Percentiles rank a stretch among this genome's conserved stretches.
phyloP scores from a whole-genome alignment of 805 yeast species.

The Kurtzmaniella fragi region DNA sequence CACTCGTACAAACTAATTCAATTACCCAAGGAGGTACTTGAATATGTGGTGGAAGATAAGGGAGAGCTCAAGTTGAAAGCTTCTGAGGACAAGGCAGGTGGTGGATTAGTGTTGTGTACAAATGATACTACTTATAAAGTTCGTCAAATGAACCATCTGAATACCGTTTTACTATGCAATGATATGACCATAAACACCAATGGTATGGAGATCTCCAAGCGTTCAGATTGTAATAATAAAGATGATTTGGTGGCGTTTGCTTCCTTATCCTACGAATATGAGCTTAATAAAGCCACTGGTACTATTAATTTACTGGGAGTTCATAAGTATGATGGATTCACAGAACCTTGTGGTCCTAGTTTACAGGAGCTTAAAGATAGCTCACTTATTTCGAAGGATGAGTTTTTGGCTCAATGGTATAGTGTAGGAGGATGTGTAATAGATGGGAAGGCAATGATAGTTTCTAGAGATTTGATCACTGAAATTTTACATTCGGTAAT shows the following conservation, averaged over 20 bases:
- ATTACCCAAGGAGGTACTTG: conserved; percentile 45
- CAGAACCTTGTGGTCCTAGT: conserved; percentile 7
- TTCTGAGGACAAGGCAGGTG: conserved; percentile 26
- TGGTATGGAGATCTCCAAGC: neutral
- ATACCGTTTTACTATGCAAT: conserved; percentile 59
- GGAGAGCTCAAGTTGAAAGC: conserved; percentile 34
- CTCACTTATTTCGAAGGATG: conserved; percentile 51
- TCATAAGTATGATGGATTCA: conserved; percentile 19
- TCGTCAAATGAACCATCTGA: conserved; percentile 82
- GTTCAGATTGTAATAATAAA: conserved; percentile 1
- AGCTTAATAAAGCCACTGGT: conserved; percentile 19
- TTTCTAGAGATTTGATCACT: conserved; percentile 19
- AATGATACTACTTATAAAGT: conserved; percentile 53
- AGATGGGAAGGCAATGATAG: conserved; percentile 36
- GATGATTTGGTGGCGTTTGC: conserved; percentile 21
- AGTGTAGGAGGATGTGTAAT: conserved; percentile 51
- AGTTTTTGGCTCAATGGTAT: conserved; percentile 52
- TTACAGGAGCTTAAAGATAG: conserved; percentile 31
- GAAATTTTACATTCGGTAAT: conserved; percentile 22
- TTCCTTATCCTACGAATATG: conserved; percentile 29
- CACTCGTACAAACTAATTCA: conserved; percentile 46
- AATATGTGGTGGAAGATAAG: conserved; percentile 19
- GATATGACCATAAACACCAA: conserved; percentile 11
- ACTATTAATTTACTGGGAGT: conserved; percentile 25
- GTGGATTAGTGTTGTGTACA: conserved; percentile 54